Evolutionary conservation across 768 basidiomycete genomes (phyloP), one percentile per base, ranked within the genome.

Genomic region (Mycena latifolia): DNA sequence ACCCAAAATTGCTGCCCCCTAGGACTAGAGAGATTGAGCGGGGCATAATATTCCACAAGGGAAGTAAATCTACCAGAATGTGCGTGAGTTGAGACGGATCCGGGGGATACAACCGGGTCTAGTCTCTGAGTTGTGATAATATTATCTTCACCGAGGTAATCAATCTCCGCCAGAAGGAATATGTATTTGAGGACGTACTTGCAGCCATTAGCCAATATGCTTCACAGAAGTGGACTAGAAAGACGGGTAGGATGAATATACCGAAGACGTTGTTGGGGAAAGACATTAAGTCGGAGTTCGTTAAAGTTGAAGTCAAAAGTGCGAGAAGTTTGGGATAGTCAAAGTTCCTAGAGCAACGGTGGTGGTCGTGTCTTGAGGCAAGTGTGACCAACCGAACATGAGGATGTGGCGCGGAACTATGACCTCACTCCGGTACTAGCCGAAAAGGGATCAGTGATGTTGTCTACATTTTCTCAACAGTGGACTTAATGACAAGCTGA

Each of bases 171-270:
- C n/a, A 15, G 9, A 35, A 6, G 33, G 33, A 35, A 35, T 14
- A 35, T 35, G 33, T 14, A n/a, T n/a, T 43, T 6, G 20, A 27
- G 18, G 22, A 2, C 52, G 27, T 61, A 70, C 69, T 66, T 39
- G 65, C 3, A n/a, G 65, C 52, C 69, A 70, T 70, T 14, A 70
- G 41, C 69, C 69, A 70, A 45, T 70, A 70, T 10, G 69, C 69
- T 28, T 51, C 50, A n/a, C 55, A 61, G 1, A 52, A 22, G n/a
- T 28, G 41, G 17, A 51, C 22, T 27, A 56, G 39, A 39, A 66
- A 45, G 31, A 65, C 3, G 4, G 35, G 35, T 20, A 48, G 22
- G 22, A 29, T 28, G 29, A 56, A 56, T 12, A 27, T 35, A 54
- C 18, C 22, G 28, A 17, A 22, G 18, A 20, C 35, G n/a, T 22